Evolutionary conservation across 805 yeast species (phyloP), one percentile per base, ranked within the genome.

Genomic region (Vanderwaltozyma verrucispora): DNA sequence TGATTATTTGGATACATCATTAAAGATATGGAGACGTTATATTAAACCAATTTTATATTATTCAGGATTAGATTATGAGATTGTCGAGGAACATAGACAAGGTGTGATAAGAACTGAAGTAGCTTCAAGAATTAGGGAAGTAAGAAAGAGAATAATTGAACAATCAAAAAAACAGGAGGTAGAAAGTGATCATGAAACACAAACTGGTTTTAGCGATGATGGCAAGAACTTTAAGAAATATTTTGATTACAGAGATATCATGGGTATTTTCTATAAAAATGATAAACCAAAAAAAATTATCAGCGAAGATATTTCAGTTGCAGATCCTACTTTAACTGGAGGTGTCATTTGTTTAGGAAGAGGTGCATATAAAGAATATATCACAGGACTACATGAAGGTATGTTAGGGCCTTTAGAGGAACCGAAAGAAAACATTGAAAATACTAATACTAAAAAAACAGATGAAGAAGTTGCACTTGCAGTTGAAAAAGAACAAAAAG

Each of bases 301-400:
- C 0, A 54, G 60, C 37, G 72, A 76, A 36, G 79, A 77, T 51
- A 66, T 76, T 2, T 58, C 66, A 24, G 67, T 62, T 4, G 35
- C 46, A 2, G 66, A 67, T 24, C 70, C 74, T 3, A 21, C 12
- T 4, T 37, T 67, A 21, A 72, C 78, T 8, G 96, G 96, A 19
- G 98, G 97, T 31, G 80, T 87, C 11, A 71, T 92, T 16, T 84
- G 96, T 55, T 64, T 92, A 19, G 99, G 99, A 4, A 72, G 99
- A 56, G 98, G 98, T 40, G 89, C 96, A 0, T 92, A 74, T 58
- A 89, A 89, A 58, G 99, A 92, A 66, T 92, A 86, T 55, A 56
- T 92, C 37, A 70, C 72, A 31, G 99, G 99, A 9, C 56, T 92
- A 10, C 96, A 92, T 49, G 98, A 92, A 64, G 98, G 98, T 5